phyloP scores from a whole-genome alignment of 2,329 filamentous ascomycete species.

The Fusarium sp. region DNA sequence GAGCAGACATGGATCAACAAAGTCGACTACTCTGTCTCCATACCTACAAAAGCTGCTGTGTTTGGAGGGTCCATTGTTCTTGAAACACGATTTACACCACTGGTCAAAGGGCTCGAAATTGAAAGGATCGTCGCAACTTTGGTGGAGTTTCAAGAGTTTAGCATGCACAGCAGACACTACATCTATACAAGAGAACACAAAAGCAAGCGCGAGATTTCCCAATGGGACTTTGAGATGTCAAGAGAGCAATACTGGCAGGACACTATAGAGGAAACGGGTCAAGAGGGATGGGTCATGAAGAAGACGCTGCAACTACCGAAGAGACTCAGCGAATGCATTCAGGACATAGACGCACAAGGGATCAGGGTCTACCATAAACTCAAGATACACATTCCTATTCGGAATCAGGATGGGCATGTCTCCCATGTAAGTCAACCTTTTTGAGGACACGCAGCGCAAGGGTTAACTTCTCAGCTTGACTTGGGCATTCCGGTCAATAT shows the following conservation, averaged over 20 bases:
- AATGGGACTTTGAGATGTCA: slow-evolving; percentile 65
- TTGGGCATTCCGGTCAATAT: slow-evolving; percentile 89
- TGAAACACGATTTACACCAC: slow-evolving; percentile 84
- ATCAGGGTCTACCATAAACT: slow-evolving; percentile 94
- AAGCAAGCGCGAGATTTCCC: slow-evolving; percentile 68
- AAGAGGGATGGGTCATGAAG: slow-evolving; percentile 71
- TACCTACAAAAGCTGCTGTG: slow-evolving; percentile 91
- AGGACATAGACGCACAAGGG: slow-evolving; percentile 85
- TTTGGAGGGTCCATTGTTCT: slow-evolving; percentile 87
- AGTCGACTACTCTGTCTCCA: slow-evolving; percentile 90
- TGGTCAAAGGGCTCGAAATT: slow-evolving; percentile 87
- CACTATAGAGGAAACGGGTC: slow-evolving; percentile 71
- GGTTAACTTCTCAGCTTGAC: slow-evolving; percentile 65
- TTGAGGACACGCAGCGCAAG: fast-evolving
- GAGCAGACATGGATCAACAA: slow-evolving; percentile 98
- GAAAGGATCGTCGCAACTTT: slow-evolving; percentile 81
- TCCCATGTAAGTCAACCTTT: slow-evolving; percentile 72
- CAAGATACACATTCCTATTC: slow-evolving; percentile 86
- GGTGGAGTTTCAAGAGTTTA: slow-evolving; percentile 78
- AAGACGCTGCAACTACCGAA: slow-evolving; percentile 77
- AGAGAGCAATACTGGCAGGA: slow-evolving; percentile 72
- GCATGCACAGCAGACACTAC: slow-evolving; percentile 56
- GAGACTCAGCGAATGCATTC: slow-evolving; percentile 81
- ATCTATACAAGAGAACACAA: slow-evolving; percentile 66
- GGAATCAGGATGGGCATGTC: slow-evolving; percentile 92